These are phyloP conservation scores for Pichia deserticola DNA, from an alignment of 805 yeast species.

Conservation along the genomic window DNA sequence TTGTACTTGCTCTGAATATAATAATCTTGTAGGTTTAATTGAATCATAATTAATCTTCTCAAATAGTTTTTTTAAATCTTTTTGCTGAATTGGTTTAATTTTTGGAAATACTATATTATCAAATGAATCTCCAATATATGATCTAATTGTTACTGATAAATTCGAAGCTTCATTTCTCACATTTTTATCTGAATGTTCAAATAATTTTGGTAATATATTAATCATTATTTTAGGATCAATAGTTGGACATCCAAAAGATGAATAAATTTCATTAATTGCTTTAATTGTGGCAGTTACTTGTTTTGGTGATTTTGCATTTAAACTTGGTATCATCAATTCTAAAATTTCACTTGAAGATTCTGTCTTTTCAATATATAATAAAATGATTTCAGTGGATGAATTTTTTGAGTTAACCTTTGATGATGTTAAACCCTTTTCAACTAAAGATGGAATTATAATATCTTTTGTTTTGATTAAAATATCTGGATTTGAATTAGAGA, in stretches of 20 bases:
- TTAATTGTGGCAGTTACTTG: constrained; percentile 60
- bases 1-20: constrained; percentile 33
- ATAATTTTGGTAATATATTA: constrained; percentile 55
- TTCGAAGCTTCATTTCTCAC: constrained; percentile 75
- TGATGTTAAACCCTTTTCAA: constrained; percentile 79
- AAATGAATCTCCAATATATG: constrained; percentile 64
- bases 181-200: constrained; percentile 78
- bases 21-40: constrained; percentile 48
- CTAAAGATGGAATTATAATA: constrained; percentile 41
- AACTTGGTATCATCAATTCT: constrained; percentile 56
- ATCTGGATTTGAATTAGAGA: constrained; percentile 48
- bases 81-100: constrained; percentile 87
- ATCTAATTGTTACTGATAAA: constrained; percentile 60
- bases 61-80: constrained; percentile 68
- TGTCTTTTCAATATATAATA: constrained; percentile 58
- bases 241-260: constrained; percentile 55
- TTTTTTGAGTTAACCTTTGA: constrained; percentile 67
- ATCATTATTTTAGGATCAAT: constrained; percentile 52
- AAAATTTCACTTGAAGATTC: constrained; percentile 61
- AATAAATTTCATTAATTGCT: constrained; percentile 49
- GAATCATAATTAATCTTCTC: constrained; percentile 33
- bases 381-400: constrained; percentile 53
- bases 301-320: constrained; percentile 66
- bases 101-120: constrained; percentile 55
- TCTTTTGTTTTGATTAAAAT: constrained; percentile 35